These are phyloP conservation scores for Orbilia blumenaviensis DNA, from an alignment of 2,329 filamentous ascomycete genomes.

Conservation along the genomic window DNA sequence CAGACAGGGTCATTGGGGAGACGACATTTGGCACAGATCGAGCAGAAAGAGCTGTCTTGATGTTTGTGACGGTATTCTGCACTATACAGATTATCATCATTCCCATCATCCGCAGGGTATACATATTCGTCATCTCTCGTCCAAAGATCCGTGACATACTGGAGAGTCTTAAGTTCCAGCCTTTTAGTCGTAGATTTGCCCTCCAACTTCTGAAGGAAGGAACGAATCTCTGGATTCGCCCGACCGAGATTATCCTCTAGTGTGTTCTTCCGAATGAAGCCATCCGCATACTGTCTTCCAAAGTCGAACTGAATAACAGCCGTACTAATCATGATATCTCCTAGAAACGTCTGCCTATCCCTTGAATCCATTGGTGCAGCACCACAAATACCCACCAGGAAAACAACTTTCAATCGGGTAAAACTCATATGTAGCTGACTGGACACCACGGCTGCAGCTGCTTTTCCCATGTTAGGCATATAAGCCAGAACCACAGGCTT, in stretches of 20 bases:
- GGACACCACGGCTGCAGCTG: conserved; percentile 18
- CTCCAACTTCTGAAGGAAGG: conserved; percentile 44
- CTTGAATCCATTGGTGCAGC: conserved; percentile 49
- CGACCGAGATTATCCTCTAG: conserved; percentile 51
- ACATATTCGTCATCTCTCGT: too few species aligned
- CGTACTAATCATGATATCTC: conserved; percentile 60
- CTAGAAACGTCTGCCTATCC: conserved; percentile 55
- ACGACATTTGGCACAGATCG: too few species aligned
- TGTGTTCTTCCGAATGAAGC: conserved; percentile 49
- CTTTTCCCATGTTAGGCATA: conserved; percentile 48
- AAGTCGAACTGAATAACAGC: conserved; percentile 59
- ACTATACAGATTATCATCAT: too few species aligned
- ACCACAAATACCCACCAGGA: conserved; percentile 57
- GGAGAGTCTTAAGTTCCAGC: too few species aligned
- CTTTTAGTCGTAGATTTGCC: background rate
- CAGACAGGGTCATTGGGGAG: too few species aligned
- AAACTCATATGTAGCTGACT: conserved; percentile 29
- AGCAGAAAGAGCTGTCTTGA: too few species aligned
- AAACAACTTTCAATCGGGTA: conserved; percentile 50
- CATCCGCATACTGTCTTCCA: conserved; percentile 55
- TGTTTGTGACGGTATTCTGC: too few species aligned
- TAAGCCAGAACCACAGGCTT: conserved; percentile 46
- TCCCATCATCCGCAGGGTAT: too few species aligned
- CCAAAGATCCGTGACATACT: too few species aligned
- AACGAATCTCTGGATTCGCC: conserved; percentile 36